Evolutionary conservation across 371 early-diverging fungal genomes (phyloP).

Genomic region (Mortierella sp.): DNA sequence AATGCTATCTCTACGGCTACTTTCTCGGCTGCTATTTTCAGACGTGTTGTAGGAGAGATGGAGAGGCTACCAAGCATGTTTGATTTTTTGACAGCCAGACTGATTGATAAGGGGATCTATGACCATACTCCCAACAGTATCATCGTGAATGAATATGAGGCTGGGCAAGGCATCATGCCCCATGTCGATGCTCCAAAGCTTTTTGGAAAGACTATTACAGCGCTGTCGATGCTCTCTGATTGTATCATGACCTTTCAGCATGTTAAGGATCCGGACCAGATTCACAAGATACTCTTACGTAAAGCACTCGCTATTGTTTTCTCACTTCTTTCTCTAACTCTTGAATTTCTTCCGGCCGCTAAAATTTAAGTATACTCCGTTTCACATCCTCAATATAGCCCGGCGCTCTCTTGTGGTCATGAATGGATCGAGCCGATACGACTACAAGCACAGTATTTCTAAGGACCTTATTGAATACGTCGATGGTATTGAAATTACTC

Average conservation of each 20-base stretch:
- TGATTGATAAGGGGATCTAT: conserved; percentile 46
- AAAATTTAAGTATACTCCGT: not conserved
- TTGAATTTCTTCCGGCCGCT: no score
- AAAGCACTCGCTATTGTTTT: conserved; percentile 49
- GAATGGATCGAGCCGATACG: conserved; percentile 68
- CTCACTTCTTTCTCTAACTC: not conserved
- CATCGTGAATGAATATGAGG: conserved; percentile 78
- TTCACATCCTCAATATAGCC: conserved; percentile 42
- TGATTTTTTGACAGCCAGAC: conserved; percentile 55
- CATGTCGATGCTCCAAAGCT: conserved; percentile 68
- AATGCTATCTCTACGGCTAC: not conserved
- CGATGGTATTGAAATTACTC: conserved; percentile 46
- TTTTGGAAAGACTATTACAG: conserved; percentile 74
- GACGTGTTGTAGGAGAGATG: conserved; percentile 65
- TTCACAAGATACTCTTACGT: conserved; percentile 59
- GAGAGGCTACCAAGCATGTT: conserved; percentile 67
- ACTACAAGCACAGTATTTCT: conserved; percentile 74
- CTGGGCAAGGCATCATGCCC: conserved; percentile 71
- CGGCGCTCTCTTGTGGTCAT: conserved; percentile 75
- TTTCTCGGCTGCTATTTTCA: conserved; percentile 14
- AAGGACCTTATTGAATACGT: conserved; percentile 65
- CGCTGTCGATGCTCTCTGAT: conserved; percentile 71
- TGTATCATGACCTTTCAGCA: conserved; percentile 76
- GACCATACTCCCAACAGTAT: conserved; percentile 64
- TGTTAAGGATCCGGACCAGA: conserved; percentile 37